A percentile compares a stretch with the other conserved stretches of the same genome.
Evolutionary conservation across 1,284 basidiomycete genomes (phyloP).

Genomic region (Ustilago trichophora): DNA sequence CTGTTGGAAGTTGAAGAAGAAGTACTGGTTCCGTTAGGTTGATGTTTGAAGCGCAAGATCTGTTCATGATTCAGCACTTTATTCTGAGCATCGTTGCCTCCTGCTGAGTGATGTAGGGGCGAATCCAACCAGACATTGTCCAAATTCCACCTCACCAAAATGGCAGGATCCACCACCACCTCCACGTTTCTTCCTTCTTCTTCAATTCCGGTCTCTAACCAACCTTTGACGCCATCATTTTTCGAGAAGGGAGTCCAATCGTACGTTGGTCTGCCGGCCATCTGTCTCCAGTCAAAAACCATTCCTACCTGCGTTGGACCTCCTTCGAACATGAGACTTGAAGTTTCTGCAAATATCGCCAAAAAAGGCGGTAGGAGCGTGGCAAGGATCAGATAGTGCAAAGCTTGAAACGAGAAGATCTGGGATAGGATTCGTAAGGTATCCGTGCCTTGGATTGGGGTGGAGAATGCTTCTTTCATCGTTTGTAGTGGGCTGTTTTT

Average conservation of each 20-base stretch:
- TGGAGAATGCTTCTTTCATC: constrained; percentile 46
- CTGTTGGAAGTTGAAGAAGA: neutral
- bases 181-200: neutral
- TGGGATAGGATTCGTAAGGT: constrained; percentile 66
- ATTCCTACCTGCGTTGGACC: constrained; percentile 85
- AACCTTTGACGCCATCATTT: neutral
- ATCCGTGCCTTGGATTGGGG: constrained; percentile 44
- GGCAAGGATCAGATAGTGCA: constrained; percentile 89
- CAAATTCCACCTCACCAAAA: constrained; percentile 26
- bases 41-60: constrained; percentile 24
- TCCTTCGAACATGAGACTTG: constrained; percentile 82
- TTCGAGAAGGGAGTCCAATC: constrained; percentile 10
- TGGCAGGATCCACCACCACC: constrained; percentile 4
- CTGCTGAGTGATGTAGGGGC: neutral
- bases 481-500: neutral
- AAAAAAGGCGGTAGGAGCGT: constrained; percentile 84
- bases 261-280: constrained; percentile 70
- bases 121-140: constrained; percentile 67
- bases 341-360: constrained; percentile 76
- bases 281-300: constrained; percentile 97
- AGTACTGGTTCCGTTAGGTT: constrained; percentile 10
- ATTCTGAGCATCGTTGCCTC: neutral
- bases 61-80: constrained; percentile 22
- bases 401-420: constrained; percentile 89
- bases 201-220: neutral